Evolutionary conservation across 805 yeast species (phyloP), one percentile per base, ranked within the genome.

Genomic region (Candida odintsovae): DNA sequence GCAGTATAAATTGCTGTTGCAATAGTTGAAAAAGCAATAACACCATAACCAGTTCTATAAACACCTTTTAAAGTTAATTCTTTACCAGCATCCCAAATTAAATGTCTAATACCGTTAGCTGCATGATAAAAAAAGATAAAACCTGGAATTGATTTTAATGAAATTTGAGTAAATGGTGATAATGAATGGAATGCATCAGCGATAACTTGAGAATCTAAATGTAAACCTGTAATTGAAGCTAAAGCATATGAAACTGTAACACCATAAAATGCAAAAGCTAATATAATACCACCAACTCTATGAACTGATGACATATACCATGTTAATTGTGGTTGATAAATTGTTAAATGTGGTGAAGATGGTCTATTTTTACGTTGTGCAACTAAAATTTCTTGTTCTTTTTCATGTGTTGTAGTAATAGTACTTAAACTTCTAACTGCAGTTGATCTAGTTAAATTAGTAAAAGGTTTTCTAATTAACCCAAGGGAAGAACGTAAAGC

Each of bases 301-400:
- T 92, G 98, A 53, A 84, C 67, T 21, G 83, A 72, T 6, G 97
- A 90, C 63, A 94, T 64, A 51, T 78, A 70, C 86, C 85, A 78
- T 21, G 98, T 87, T 54, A 92, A 64, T 72, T 94, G 97, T 39
- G 95, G 95, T 72, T 90, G 76, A 73, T 92, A 92, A 64, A 94
- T 90, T 51, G 82, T 71, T 63, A 92, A 75, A 67, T 92, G 95
- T 47, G 98, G 98, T 26, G 97, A 89, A 15, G 78, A 69, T 29
- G 98, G 98, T 71, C 99, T 83, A 71, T 80, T 78, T 55, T 74
- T 78, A 68, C 99, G 82, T 74, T 92, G 98, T 45, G 82, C 80
- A 47, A 80, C 75, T 51, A 92, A 76, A 47, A 90, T 74, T 31
- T 76, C 77, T 54, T 85, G 77, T 59, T 86, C 95, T 55, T 80